Evolutionary conservation across 139 green algal genomes (phyloP), one percentile per base, ranked within the genome.

Genomic region (Chlamydomonas sphaeroides): DNA sequence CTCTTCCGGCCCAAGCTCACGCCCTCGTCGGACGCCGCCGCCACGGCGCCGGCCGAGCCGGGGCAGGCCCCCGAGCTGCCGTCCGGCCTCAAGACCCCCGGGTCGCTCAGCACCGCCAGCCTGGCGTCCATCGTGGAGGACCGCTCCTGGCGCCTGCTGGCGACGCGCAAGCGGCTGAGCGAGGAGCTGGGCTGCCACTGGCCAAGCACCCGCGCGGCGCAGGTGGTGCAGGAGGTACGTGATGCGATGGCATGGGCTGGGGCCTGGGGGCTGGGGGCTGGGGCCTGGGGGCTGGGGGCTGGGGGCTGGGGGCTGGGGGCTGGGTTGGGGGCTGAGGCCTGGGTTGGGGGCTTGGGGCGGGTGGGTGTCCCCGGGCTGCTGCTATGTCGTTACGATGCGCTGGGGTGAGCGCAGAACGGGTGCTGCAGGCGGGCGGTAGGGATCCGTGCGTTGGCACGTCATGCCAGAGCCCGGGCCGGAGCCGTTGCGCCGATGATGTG

Each of bases 91-190:
- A n/a, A 39, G 26, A 59, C 59, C 26, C 32, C 57, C 3, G 78
- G 72, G 28, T 45, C 59, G 28, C 84, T 96, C 65, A 72, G 74
- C 26, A 91, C 83, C 3, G 73, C 86, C 6, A 53, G 72, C 26
- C 74, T 96, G 69, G 80, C 82, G 26, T 70, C 65, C 5, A 88
- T 92, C 3, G 90, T 93, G 38, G 80, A 90, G 33, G 93, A 96
- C 71, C 15, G 59, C 41, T 63, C 30, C 56, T 73, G 56, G 65
- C 30, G 32, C 36, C 67, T 78, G 38, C 51, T 63, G 2, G 33
- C 20, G 3, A 78, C 78, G 10, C 51, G 78, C 10, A 3, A 18
- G 21, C 30, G 33, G 2, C 38, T 84, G 66, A 20, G 10, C 0
- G 5, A 6, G 5, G 45, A 68, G 78, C 78, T 78, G 36, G 66